Conservation (phyloP, 768 basidiomycete species). For the Agrocybe pediades region DNA sequence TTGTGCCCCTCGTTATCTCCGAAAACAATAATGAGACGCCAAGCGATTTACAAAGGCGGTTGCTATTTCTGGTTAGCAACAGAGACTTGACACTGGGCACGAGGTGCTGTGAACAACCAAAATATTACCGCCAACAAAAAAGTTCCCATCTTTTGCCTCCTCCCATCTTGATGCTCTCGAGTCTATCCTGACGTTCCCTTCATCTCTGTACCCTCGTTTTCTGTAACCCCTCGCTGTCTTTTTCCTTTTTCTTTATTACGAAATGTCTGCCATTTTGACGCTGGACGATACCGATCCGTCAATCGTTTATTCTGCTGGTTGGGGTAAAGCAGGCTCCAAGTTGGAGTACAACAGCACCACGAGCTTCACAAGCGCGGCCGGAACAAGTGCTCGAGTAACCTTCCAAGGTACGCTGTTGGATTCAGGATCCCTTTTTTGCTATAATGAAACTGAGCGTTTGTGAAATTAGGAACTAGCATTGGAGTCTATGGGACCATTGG, state of each 20-base stretch:
- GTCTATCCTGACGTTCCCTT: slow-evolving; percentile 7
- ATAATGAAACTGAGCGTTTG: neutral
- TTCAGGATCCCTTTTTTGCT: neutral
- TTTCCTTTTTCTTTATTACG: neutral
- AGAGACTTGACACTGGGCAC: neutral
- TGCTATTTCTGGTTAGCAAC: neutral
- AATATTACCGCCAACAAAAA: neutral
- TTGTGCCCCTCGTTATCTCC: neutral
- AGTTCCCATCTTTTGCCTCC: slow-evolving; percentile 10
- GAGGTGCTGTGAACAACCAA: neutral
- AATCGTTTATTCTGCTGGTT: slow-evolving; percentile 20
- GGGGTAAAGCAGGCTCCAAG: slow-evolving; percentile 16
- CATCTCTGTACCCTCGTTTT: slow-evolving; percentile 3
- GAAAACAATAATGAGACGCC: neutral
- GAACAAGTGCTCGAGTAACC: slow-evolving; percentile 22
- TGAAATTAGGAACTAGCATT: slow-evolving; percentile 19
- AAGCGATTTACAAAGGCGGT: neutral
- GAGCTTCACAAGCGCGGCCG: slow-evolving; percentile 17
- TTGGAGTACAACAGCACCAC: slow-evolving; percentile 21
- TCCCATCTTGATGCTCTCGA: slow-evolving; percentile 5
- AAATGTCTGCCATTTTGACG: slow-evolving; percentile 11
- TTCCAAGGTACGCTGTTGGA: slow-evolving; percentile 21
- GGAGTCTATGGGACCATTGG: slow-evolving; percentile 24
- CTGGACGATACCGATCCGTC: slow-evolving; percentile 22
- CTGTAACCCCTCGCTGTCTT: neutral